Conservation (phyloP, 2,329 filamentous ascomycete genomes). For the Paecilomyces niveus region DNA sequence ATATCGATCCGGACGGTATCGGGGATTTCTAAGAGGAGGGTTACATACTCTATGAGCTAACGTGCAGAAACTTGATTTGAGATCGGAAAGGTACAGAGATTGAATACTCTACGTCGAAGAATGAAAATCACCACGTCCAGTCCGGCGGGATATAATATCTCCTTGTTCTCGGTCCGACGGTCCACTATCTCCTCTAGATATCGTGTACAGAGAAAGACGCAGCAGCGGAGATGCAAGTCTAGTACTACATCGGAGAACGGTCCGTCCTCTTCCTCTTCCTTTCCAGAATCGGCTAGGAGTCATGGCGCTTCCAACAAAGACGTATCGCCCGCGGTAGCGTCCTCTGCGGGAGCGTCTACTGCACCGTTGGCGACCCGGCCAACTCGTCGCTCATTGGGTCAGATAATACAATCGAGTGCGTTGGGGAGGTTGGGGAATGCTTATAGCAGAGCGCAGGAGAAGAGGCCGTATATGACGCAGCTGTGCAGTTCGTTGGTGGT, state of each 20-base stretch:
- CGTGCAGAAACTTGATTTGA: too few species aligned
- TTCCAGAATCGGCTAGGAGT: neutral
- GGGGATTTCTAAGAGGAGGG: too few species aligned
- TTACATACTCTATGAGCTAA: too few species aligned
- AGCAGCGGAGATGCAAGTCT: neutral
- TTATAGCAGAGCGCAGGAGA: slow-evolving; percentile 65
- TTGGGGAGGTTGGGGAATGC: slow-evolving; percentile 28
- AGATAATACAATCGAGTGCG: slow-evolving; percentile 22
- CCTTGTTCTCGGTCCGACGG: neutral
- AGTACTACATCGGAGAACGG: neutral
- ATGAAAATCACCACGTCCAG: neutral
- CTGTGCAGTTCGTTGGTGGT: slow-evolving; percentile 67
- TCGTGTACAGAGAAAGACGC: neutral
- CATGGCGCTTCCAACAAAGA: neutral
- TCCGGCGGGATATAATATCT: neutral
- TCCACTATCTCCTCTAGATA: neutral
- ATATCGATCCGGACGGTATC: too few species aligned
- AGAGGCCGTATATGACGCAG: slow-evolving; percentile 72
- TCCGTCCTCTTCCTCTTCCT: neutral
- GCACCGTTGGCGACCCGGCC: slow-evolving; percentile 10
- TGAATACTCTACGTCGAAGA: neutral
- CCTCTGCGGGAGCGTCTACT: slow-evolving; percentile 16
- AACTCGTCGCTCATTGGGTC: slow-evolving; percentile 17
- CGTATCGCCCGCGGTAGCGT: slow-evolving; percentile 3
- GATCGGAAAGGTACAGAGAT: neutral